phyloP scores from a whole-genome alignment of 2,329 filamentous ascomycete species.

The Colletotrichum phormii region DNA sequence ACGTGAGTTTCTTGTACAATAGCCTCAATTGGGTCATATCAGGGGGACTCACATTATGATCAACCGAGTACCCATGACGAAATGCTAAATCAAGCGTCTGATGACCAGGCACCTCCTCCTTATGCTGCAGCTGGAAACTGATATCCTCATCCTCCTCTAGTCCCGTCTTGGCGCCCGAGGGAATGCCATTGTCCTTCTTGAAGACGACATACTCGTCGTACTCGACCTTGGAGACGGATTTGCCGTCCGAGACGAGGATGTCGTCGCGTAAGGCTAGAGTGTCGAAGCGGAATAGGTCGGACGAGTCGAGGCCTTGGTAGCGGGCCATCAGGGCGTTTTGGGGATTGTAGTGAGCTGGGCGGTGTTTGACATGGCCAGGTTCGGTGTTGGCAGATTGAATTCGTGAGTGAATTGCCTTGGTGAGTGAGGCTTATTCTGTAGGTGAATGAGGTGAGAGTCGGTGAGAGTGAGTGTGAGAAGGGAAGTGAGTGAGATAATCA shows the following conservation, averaged over 20 bases:
- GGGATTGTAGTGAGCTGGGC: conserved; percentile 5
- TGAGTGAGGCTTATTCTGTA: neutral
- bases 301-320: conserved; percentile 36
- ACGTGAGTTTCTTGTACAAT: neutral
- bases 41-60: conserved; percentile 40
- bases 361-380: conserved; percentile 30
- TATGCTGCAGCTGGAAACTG: conserved; percentile 48
- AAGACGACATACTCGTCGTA: conserved; percentile 54
- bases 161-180: conserved; percentile 10
- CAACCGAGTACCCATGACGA: conserved; percentile 44
- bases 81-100: conserved; percentile 48
- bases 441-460: conserved; percentile 2
- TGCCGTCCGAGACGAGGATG: conserved; percentile 46
- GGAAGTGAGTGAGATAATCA: conserved; percentile 1
- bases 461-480: neutral
- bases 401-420: neutral
- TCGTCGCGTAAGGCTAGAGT: conserved; percentile 46
- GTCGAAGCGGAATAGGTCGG: conserved; percentile 53
- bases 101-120: conserved; percentile 46
- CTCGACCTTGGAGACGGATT: conserved; percentile 47
- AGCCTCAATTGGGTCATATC: neutral
- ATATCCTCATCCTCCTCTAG: conserved; percentile 31
- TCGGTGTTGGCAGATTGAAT: neutral
- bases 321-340: conserved; percentile 31
- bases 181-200: conserved; percentile 39